Percentiles rank a stretch among this genome's conserved stretches.
These are phyloP conservation scores for Amaranthus hypochondriacus DNA, from an alignment of 148 eudicot genomes.

Conservation along the genomic window DNA sequence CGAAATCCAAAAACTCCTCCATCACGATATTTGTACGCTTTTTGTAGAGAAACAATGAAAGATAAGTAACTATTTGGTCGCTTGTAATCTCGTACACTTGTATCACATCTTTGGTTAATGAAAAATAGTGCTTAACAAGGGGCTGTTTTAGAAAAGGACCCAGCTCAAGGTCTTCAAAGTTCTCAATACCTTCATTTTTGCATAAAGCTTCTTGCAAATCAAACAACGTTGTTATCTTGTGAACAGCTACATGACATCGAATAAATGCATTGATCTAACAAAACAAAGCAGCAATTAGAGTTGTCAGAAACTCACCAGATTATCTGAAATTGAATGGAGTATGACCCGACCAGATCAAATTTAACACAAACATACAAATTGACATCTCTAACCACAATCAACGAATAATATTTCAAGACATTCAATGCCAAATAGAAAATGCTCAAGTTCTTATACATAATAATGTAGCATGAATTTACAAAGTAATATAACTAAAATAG, in stretches of 20 bases:
- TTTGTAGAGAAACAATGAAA: conserved; percentile 35
- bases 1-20: conserved; percentile 53
- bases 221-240: conserved; percentile 58
- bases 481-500: not conserved
- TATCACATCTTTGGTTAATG: conserved; percentile 40
- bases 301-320: no score
- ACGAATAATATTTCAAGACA: no score
- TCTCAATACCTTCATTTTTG: conserved; percentile 57
- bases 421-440: no score
- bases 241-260: conserved; percentile 76
- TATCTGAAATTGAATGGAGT: no score
- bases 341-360: no score
- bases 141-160: conserved; percentile 80
- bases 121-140: conserved; percentile 75
- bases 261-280: conserved; percentile 73
- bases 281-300: not conserved
- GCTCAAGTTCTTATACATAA: not conserved
- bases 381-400: not conserved
- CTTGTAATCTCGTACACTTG: conserved; percentile 58
- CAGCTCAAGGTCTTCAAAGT: conserved; percentile 77
- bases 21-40: conserved; percentile 34
- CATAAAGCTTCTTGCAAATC: conserved; percentile 79
- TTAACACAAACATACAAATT: not conserved
- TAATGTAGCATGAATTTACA: not conserved
- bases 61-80: conserved; percentile 51